Evolutionary conservation across 108 stramenopile genomes (phyloP), one percentile per base, ranked within the genome.

Genomic region (Mediolabrus comicus): DNA sequence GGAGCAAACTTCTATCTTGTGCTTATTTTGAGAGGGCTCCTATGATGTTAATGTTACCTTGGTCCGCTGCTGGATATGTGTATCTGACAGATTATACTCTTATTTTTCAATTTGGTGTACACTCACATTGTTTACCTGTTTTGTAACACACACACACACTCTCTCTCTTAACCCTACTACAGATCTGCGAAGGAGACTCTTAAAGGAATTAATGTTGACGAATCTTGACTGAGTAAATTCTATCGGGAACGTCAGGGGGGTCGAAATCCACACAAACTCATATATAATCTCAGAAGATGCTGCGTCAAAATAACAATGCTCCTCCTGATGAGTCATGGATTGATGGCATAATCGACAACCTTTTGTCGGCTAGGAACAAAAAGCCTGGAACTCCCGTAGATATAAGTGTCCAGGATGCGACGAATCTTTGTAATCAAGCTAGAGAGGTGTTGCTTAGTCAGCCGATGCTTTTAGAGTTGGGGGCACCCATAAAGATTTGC

Each of bases 401-500:
- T 63, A 73, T 95, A 34, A 84, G 88, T 38, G 87, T 84, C 9
- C 80, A 84, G 30, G 94, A 95, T 84, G 90, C 89, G 53, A 90
- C 91, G 22, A 80, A 72, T 29, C 84, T 95, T 9, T 95, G 94
- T 57, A 91, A 89, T 60, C 89, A 90, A 73, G 86, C 91, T 3
- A 76, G 97, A 69, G 98, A 97, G 63, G 87, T 99, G 32, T 96
- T 99, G 65, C 83, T 98, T 76, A 72, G 85, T 49, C 98, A 99
- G 72, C 97, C 98, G 10, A 98, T 99, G 88, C 88, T 99, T 25
- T 80, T 99, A 56, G 98, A 99, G 78, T 79, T 99, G 31, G 96
- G 97, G 24, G 98, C 98, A 28, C 98, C 98, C 30, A 97, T 99
- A 69, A 99, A 99, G 69, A 99, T 99, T 68, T 99, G 98, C 70